A percentile compares a stretch with the other conserved stretches of the same genome.
Conservation (phyloP, 768 basidiomycete species). For the Lentinula edodes region DNA sequence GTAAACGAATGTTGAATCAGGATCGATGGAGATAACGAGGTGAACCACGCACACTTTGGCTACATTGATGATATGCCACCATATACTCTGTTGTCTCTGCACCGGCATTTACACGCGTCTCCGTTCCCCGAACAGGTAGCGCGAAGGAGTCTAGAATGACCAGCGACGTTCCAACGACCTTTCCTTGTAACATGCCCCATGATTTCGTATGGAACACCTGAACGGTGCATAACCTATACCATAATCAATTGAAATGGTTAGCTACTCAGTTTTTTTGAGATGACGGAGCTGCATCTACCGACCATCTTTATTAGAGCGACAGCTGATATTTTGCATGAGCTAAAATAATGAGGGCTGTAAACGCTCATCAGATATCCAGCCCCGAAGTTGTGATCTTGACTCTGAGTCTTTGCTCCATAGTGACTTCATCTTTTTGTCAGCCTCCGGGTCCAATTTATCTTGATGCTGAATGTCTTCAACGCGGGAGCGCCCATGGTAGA, state of each 20-base stretch:
- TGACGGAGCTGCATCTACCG: constrained; percentile 5
- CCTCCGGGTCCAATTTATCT: constrained; percentile 64
- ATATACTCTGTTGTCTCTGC: constrained; percentile 98
- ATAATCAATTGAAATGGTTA: constrained; percentile 7
- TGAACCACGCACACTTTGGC: constrained; percentile 56
- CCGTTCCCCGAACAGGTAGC: constrained; percentile 95
- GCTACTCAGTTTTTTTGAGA: not conserved
- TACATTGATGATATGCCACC: constrained; percentile 85
- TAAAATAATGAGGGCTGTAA: constrained; percentile 72
- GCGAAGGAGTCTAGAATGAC: constrained; percentile 97
- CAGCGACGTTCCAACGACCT: constrained; percentile 72
- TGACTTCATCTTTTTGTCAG: constrained; percentile 58
- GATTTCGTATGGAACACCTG: constrained; percentile 96
- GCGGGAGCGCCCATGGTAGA: constrained; percentile 33
- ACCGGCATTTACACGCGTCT: constrained; percentile 95
- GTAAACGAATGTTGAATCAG: not conserved
- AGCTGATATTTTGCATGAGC: constrained; percentile 90
- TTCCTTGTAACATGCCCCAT: constrained; percentile 99
- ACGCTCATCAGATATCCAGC: not conserved
- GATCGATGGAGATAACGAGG: not conserved
- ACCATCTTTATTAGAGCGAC: constrained; percentile 96
- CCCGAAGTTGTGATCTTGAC: constrained; percentile 31
- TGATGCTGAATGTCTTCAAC: constrained; percentile 65
- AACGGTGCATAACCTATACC: constrained; percentile 92
- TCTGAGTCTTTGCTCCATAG: constrained; percentile 94